Base-by-base conservation (phyloP, 768 basidiomycete genomes). In the Boletus reticulatus region DNA sequence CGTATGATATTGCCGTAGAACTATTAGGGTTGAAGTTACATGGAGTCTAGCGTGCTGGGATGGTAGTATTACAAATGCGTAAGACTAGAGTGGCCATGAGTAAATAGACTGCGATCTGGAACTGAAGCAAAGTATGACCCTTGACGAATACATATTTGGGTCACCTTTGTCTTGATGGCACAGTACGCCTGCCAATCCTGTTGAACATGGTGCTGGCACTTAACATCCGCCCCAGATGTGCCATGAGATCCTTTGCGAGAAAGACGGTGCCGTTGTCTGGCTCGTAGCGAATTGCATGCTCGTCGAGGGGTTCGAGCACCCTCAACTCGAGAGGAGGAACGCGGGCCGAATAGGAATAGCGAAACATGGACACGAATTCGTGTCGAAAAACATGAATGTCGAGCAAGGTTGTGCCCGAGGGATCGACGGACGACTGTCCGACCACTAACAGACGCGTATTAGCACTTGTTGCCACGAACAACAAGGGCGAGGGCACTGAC, bases 311-410 rank as follows among this genome's bases (percentile, higher is more conserved):
- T 64, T 84, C 79, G 22, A 85, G 68, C 52, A 85, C 76, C 55
- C 71, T 73, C 14, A 86, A 75, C 49, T 72, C 70, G 17, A 58
- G 58, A 11, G 70, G 67, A 34, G 61, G 63, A 0, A 72, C 48
- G 19, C 82, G 76, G 3, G 75, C 60, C 13, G 81, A 79, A 57
- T 85, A 79, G 1, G 70, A 70, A 53, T 82, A 79, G 38, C 84
- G 82, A 62, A 85, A 86, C 49, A 86, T 86, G 59, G 80, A 80
- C 67, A 81, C 80, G 59, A 84, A 84, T 67, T 85, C 84, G 63
- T 85, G 83, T 17, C 64, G 60, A 55, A 72, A 72, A 48, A 72
- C 39, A 31, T 65, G 57, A 1, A 73, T 49, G 32, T 65, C 62
- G 20, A 71, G 50, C n/a, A 54, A 24, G 11, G 59, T 51, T 2